These are phyloP conservation scores for Triticum dicoccoides DNA, from an alignment of 176 grass and related monocot species.

Conservation along the genomic window DNA sequence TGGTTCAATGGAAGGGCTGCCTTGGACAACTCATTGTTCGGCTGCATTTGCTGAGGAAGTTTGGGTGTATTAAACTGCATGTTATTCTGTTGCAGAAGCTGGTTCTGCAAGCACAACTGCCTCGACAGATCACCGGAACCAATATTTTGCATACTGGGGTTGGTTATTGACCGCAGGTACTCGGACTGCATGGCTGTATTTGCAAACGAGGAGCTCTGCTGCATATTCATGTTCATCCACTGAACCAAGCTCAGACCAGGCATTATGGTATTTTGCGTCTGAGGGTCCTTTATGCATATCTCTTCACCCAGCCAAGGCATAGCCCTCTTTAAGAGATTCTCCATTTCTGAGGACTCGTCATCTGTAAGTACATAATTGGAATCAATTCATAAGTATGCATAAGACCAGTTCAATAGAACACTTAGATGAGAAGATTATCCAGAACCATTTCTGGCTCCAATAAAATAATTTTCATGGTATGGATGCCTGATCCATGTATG, in stretches of 20 bases:
- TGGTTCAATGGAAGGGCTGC: constrained; percentile 45
- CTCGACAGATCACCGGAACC: constrained; percentile 54
- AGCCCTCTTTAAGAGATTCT: constrained; percentile 73
- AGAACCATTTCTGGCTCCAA: too few species aligned
- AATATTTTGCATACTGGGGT: constrained; percentile 50
- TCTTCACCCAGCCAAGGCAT: constrained; percentile 93
- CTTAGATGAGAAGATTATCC: too few species aligned
- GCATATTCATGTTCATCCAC: constrained; percentile 95
- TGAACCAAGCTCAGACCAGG: constrained; percentile 86
- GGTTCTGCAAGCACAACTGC: constrained; percentile 53
- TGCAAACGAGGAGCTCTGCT: constrained; percentile 61
- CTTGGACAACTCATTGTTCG: constrained; percentile 45
- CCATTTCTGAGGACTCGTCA: constrained; percentile 85
- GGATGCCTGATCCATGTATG: background rate
- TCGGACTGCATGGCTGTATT: constrained; percentile 67
- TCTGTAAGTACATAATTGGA: constrained; percentile 43
- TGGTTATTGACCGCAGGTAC: constrained; percentile 55
- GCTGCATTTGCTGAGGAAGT: constrained; percentile 58
- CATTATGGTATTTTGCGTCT: constrained; percentile 77
- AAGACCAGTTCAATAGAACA: background rate
- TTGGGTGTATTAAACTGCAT: constrained; percentile 47
- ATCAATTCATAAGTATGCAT: background rate
- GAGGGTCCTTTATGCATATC: constrained; percentile 84
- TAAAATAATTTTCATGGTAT: background rate
- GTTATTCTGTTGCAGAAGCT: constrained; percentile 69